Percentiles rank a stretch among this genome's conserved stretches.
Evolutionary conservation across 441 rosid genomes (phyloP).

Genomic region (Gossypium gossypioides): DNA sequence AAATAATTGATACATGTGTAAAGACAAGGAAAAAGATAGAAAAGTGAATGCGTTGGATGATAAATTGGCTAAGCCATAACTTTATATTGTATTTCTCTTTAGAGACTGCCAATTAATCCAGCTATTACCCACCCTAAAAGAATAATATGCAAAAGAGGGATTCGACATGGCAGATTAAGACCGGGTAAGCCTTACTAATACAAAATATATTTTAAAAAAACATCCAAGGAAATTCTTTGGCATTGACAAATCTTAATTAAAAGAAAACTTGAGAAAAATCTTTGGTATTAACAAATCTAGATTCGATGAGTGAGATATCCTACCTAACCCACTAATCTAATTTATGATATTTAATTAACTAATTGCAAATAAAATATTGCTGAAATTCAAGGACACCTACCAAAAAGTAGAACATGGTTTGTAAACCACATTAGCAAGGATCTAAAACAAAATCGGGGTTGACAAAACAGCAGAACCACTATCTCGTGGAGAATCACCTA

Average conservation of each 20-base stretch:
- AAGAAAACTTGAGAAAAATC: slow-evolving; percentile 18
- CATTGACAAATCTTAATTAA: slow-evolving; percentile 7
- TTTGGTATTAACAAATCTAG: slow-evolving; percentile 14
- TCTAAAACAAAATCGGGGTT: not conserved
- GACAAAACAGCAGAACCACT: not conserved
- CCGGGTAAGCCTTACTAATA: not conserved
- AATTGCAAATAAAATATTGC: slow-evolving; percentile 7
- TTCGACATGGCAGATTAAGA: slow-evolving; percentile 4
- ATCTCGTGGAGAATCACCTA: not conserved
- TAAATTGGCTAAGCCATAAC: not conserved
- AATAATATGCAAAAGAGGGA: not conserved
- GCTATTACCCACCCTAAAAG: not conserved
- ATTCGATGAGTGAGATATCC: slow-evolving; percentile 8
- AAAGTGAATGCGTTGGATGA: not conserved
- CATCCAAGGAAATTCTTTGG: slow-evolving; percentile 16
- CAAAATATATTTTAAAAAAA: not conserved
- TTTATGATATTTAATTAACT: not conserved
- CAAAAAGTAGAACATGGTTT: not conserved
- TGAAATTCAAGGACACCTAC: not conserved
- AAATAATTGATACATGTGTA: not conserved
- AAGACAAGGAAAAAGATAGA: not conserved
- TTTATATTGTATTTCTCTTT: not conserved
- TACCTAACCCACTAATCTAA: slow-evolving; percentile 26
- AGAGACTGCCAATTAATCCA: not conserved
- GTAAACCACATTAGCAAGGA: not conserved